Evolutionary conservation across 257 asterid species (phyloP), one percentile per base, ranked within the genome.

Genomic region (Solanum pennellii): DNA sequence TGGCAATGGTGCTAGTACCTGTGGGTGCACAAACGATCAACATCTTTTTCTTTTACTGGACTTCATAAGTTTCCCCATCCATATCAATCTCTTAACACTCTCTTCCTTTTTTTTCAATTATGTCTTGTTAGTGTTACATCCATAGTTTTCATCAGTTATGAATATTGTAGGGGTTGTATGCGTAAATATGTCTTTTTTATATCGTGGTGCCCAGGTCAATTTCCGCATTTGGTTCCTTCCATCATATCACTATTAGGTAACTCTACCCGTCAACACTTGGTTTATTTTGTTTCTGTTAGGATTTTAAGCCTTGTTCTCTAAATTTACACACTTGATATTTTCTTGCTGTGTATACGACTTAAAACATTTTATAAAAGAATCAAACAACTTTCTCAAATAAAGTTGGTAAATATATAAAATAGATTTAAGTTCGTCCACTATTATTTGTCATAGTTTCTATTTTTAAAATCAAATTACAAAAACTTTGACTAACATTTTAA

Each of bases 1-100:
- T 65, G 87, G 77, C 62, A 84, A 16, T 84, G 87, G 87, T 65
- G 87, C 87, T 69, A 84, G 31, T 15, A 84, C 77, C 87, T 84
- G 65, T 42, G 39, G 23, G 13, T 41, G 35, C 2, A 41, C 37
- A n/a, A 52, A 49, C 20, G 13, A 29, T 82, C 15, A 65, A n/a
- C 14, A 0, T n/a, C 0, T 12, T 65, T 25, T 41, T 21, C 7
- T 41, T 77, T 21, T 15, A 47, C 59, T 42, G 52, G 12, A 77
- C 59, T 77, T 13, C 56, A 7, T 0, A n/a, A 41, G 39, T 44
- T 6, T 33, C 79, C 25, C 6, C 4, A 72, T 72, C 15, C 27
- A 33, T 18, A 72, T 72, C 45, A 39, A 73, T 73, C 47, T 73
- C 80, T 18, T 2, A 72, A 33, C 45, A 5, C 39, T 18, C 7